phyloP scores from a whole-genome alignment of 2,329 filamentous ascomycete species.

The Diaporthe sp. region DNA sequence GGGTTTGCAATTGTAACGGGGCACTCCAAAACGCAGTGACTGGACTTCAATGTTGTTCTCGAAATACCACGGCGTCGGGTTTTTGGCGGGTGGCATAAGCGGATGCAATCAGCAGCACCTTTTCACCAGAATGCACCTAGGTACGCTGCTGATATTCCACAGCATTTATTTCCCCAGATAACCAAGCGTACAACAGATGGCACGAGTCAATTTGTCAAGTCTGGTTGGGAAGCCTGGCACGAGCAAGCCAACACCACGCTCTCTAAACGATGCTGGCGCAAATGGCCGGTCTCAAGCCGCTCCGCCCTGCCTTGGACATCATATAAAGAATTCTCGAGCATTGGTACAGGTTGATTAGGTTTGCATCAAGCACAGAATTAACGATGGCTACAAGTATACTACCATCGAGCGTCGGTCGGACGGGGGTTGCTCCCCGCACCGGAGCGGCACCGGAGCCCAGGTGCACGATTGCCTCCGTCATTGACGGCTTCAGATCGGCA shows the following conservation, averaged over 20 bases:
- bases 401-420: background rate
- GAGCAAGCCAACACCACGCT: background rate
- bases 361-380: background rate
- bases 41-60: no score
- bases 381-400: background rate
- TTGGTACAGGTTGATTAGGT: background rate
- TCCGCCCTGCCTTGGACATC: no score
- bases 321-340: background rate
- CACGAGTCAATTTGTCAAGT: background rate
- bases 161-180: no score
- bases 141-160: background rate
- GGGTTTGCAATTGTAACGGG: background rate
- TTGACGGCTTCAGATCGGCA: conserved; percentile 9
- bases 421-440: conserved; percentile 3
- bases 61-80: no score
- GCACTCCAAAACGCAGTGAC: background rate
- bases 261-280: background rate
- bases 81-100: background rate
- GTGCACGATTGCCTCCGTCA: background rate
- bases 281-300: background rate
- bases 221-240: background rate
- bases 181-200: background rate
- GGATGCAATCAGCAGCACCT: background rate
- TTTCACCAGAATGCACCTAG: background rate
- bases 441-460: conserved; percentile 10